Base-by-base conservation (phyloP, 768 basidiomycete species). In the Hericium coralloides region DNA sequence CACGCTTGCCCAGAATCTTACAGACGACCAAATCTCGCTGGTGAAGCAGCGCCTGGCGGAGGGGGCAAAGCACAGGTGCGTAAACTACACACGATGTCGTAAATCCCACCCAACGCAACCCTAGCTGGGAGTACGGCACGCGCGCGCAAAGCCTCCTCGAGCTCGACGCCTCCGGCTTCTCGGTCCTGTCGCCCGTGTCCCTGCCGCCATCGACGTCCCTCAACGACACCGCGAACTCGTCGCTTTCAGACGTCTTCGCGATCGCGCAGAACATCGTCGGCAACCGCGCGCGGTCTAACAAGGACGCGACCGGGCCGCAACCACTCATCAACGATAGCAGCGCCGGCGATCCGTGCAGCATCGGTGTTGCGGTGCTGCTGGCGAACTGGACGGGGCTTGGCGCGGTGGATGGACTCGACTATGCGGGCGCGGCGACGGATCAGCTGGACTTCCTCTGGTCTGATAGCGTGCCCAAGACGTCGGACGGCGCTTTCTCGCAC, bases 401-500 rank as follows among this genome's bases (percentile, higher is more conserved):
- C 25, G 72, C 71, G 22, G 70, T 79, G 10, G 73, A 84, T 25
- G 49, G 49, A 23, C 49, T 50, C 22, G 49, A 50, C 62, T 92
- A 84, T 66, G 78, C 78, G 0, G 74, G 73, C 2, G 89, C 87
- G 25, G 87, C 87, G 20, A 68, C 59, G 53, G 79, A 81, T 58
- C 86, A 94, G 68, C 71, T 92, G 4, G 70, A 82, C 12, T 93
- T 74, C 64, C 66, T 92, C 38, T 70, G 84, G 22, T 64, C 74
- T 36, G 66, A 68, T 0, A 62, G 61, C 2, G 86, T 80, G 3
- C 85, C 89, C 8, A 75, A 73, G 61, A 85, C 89, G 1, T 57
- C 60, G 2, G 86, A 90, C 59, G 92, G 92, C 1, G 92, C 93
- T 0, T 82, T 95, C 23, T 91, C 88, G 9, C 92, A 95, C 66